Conservation (phyloP, 75 land plant genomes). For the Cupressus sempervirens region DNA sequence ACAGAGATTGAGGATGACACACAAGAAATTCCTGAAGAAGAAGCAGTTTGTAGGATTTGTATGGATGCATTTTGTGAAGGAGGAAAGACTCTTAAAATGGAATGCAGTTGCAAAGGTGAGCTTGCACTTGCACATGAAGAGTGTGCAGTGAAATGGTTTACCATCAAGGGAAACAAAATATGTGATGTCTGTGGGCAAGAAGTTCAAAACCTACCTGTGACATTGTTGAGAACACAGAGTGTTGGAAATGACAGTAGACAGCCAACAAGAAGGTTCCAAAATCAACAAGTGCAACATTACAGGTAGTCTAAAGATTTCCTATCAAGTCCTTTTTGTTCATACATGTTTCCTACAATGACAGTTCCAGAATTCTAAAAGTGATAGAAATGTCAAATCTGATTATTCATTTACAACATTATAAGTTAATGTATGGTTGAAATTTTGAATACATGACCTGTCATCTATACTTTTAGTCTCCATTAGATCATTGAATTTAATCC, state of each 20-base stretch:
- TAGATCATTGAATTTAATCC: not conserved
- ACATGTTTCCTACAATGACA: not conserved
- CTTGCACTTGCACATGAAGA: constrained; percentile 50
- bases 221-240: constrained; percentile 40
- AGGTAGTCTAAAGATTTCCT: constrained; percentile 1
- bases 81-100: constrained; percentile 45
- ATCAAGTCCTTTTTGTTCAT: not conserved
- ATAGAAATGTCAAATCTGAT: not conserved
- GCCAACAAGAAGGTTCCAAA: not conserved
- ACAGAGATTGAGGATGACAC: constrained; percentile 17
- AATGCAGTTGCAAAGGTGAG: constrained; percentile 62
- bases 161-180: constrained; percentile 52
- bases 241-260: constrained; percentile 17
- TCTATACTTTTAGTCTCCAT: not conserved
- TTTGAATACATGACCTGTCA: not conserved
- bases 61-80: constrained; percentile 40
- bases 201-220: constrained; percentile 74
- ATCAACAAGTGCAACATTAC: not conserved
- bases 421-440: not conserved
- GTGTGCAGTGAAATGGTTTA: constrained; percentile 65
- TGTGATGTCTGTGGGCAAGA: constrained; percentile 60
- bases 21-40: constrained; percentile 62
- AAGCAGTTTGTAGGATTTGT: constrained; percentile 64
- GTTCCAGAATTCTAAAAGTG: not conserved
- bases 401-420: not conserved